These are phyloP conservation scores for Aspergillus coremiiformis DNA, from an alignment of 495 filamentous ascomycete species.

Conservation along the genomic window DNA sequence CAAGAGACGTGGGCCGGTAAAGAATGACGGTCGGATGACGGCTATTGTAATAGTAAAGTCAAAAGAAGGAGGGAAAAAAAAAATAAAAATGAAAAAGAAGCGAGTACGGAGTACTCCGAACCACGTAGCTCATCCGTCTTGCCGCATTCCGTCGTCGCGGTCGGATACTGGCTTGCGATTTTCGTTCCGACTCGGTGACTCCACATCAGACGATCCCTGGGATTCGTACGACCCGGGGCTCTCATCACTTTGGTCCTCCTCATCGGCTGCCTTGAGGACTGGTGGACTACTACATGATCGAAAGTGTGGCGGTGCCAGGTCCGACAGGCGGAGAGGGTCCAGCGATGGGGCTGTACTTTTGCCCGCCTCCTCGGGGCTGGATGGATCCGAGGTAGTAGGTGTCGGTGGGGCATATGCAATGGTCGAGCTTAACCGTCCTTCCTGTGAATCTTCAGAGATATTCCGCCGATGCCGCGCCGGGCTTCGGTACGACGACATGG, in stretches of 20 bases:
- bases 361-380: conserved; percentile 13
- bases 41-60: no score
- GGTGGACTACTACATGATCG: conserved; percentile 38
- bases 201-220: neutral
- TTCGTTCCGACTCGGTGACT: neutral
- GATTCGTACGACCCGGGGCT: neutral
- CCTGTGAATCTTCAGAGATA: conserved; percentile 36
- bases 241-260: conserved; percentile 8
- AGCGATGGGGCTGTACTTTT: conserved; percentile 10
- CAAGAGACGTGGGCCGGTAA: neutral
- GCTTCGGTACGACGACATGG: conserved; percentile 32
- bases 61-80: no score
- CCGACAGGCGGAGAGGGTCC: conserved; percentile 17
- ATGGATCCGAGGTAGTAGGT: conserved; percentile 30
- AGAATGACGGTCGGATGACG: no score
- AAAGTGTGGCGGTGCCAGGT: conserved; percentile 18
- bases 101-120: no score
- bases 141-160: neutral
- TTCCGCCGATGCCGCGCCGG: conserved; percentile 30
- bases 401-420: conserved; percentile 43
- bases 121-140: neutral
- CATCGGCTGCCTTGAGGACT: conserved; percentile 22
- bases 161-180: neutral
- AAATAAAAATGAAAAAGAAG: no score
- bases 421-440: conserved; percentile 29